These are phyloP conservation scores for Trichoderma reesei DNA, from an alignment of 495 filamentous ascomycete genomes.

Conservation along the genomic window DNA sequence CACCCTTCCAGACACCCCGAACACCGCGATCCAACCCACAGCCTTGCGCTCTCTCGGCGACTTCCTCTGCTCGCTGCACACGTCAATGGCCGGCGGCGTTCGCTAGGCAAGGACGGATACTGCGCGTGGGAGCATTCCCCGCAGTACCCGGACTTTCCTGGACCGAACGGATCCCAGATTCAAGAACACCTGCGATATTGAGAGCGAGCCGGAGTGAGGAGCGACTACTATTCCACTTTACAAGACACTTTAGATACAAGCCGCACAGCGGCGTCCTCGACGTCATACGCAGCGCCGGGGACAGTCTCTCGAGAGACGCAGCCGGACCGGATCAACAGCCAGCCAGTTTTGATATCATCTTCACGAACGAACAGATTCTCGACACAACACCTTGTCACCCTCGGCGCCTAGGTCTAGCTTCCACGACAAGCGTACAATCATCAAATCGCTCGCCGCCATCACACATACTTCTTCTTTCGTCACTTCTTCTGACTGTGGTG, in stretches of 20 bases:
- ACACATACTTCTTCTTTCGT: background rate
- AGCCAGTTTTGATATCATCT: background rate
- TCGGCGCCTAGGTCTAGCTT: background rate
- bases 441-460: background rate
- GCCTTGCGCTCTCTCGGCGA: background rate
- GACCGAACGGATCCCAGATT: conserved; percentile 8
- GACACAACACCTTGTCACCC: background rate
- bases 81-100: conserved; percentile 11
- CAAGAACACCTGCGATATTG: background rate
- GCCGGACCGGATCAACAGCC: background rate
- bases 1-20: background rate
- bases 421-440: background rate
- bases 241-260: background rate
- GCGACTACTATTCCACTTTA: background rate
- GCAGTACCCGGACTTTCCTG: conserved; percentile 10
- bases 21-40: background rate
- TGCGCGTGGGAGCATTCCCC: conserved; percentile 11
- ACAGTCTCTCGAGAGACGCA: background rate
- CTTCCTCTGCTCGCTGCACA: background rate
- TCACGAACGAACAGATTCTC: background rate
- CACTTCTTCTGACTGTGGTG: background rate
- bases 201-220: background rate
- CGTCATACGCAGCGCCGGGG: background rate
- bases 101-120: conserved; percentile 10
- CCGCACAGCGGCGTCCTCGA: background rate